Percentiles rank a stretch among this genome's conserved stretches.
Conservation (phyloP, 202 grass and related monocot genomes). For the Zizania palustris region DNA sequence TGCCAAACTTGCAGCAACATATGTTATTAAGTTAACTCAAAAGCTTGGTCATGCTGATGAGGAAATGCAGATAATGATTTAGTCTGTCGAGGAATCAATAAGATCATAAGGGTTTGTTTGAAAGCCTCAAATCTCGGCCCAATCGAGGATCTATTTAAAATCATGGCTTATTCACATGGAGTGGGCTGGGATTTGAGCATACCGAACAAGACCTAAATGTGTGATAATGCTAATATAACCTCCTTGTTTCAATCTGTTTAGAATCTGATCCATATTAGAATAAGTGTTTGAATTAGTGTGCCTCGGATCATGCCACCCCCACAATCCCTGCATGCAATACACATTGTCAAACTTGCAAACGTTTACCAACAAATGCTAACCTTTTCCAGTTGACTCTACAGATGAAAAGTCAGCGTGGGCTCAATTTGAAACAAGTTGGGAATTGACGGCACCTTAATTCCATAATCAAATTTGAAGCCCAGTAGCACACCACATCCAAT, state of each 20-base stretch:
- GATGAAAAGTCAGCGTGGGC: slow-evolving; percentile 11
- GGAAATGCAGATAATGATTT: too few species aligned
- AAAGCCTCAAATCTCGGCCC: too few species aligned
- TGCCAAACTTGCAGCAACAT: slow-evolving; percentile 22
- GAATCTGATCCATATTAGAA: slow-evolving; percentile 77
- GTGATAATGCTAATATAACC: too few species aligned
- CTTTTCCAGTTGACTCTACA: slow-evolving; percentile 26
- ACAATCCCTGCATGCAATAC: slow-evolving; percentile 66
- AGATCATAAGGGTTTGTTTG: too few species aligned
- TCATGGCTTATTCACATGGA: too few species aligned
- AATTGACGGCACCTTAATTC: slow-evolving; percentile 63
- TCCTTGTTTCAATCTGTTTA: slow-evolving; percentile 89
- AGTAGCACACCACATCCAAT: slow-evolving; percentile 73
- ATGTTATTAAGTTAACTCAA: too few species aligned
- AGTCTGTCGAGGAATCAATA: background rate
- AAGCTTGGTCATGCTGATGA: too few species aligned
- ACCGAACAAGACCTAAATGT: too few species aligned
- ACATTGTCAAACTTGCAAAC: slow-evolving; percentile 25
- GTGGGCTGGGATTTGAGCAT: too few species aligned
- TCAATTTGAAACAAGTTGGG: background rate
- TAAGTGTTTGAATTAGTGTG: slow-evolving; percentile 71
- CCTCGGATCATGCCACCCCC: slow-evolving; percentile 96
- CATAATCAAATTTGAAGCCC: slow-evolving; percentile 71
- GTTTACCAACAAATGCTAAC: background rate
- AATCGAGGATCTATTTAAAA: too few species aligned